These are phyloP conservation scores for Orbilia brochopaga DNA, from an alignment of 2,329 filamentous ascomycete genomes.

Conservation along the genomic window DNA sequence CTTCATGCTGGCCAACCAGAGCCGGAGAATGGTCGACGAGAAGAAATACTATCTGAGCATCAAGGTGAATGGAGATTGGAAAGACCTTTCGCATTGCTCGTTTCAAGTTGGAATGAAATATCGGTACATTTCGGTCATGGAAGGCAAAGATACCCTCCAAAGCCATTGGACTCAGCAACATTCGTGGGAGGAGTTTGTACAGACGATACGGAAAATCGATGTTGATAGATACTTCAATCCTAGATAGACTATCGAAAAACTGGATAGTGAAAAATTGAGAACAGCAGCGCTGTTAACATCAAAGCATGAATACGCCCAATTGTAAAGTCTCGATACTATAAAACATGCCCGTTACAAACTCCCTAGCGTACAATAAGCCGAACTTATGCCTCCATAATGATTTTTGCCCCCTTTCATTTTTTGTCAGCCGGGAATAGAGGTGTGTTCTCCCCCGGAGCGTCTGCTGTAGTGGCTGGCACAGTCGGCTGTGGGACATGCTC, in stretches of 20 bases:
- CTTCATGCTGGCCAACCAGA: conserved; percentile 12
- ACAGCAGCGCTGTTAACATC: conserved; percentile 1
- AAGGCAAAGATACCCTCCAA: conserved; percentile 2
- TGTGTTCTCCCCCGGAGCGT: neutral
- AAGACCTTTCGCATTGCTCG: conserved; percentile 20
- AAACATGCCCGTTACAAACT: neutral
- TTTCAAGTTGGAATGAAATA: conserved; percentile 40
- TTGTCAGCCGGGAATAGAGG: neutral
- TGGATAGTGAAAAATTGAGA: conserved; percentile 7
- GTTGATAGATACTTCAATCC: conserved; percentile 24
- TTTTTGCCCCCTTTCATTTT: neutral
- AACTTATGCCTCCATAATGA: too few relatives aligned
- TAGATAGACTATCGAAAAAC: conserved; percentile 3
- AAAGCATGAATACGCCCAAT: too few relatives aligned
- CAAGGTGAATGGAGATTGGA: conserved; percentile 25
- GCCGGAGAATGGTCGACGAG: conserved; percentile 22
- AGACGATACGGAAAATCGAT: conserved; percentile 12
- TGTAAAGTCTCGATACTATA: too few relatives aligned
- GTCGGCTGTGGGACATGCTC: conserved; percentile 14
- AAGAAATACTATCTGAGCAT: conserved; percentile 24
- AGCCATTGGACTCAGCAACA: conserved; percentile 24
- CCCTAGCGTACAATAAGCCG: neutral
- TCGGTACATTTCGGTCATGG: conserved; percentile 9
- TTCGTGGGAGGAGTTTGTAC: conserved; percentile 35
- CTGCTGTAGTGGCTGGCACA: neutral